A percentile compares a stretch with the other conserved stretches of the same genome.
phyloP scores from a whole-genome alignment of 2,329 filamentous ascomycete genomes.

The Dothistroma pini region DNA sequence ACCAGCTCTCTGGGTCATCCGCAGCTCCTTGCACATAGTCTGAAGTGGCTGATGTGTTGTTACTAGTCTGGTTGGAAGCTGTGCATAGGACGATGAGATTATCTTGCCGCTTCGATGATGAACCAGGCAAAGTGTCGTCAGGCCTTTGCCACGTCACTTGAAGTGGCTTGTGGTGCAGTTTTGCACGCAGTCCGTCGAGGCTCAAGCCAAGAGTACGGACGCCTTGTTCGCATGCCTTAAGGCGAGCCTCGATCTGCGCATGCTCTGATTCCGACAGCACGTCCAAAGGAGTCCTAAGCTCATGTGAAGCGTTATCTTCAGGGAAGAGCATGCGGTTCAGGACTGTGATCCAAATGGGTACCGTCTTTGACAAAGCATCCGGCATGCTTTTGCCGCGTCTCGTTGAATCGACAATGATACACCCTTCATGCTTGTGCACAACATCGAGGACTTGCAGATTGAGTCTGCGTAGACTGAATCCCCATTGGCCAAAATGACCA shows the following conservation, averaged over 20 bases:
- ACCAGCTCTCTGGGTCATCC: constrained; percentile 94
- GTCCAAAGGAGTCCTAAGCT: constrained; percentile 67
- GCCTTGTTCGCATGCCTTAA: constrained; percentile 55
- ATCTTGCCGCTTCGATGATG: constrained; percentile 44
- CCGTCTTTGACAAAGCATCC: constrained; percentile 87
- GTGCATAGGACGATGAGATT: constrained; percentile 81
- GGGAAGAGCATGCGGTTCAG: constrained; percentile 78
- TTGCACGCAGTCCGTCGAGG: constrained; percentile 50
- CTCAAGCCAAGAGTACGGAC: constrained; percentile 60
- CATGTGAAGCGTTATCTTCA: constrained; percentile 43
- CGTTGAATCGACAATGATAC: constrained; percentile 90
- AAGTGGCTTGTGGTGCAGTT: constrained; percentile 64
- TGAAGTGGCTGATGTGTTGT: constrained; percentile 61
- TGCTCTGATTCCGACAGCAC: constrained; percentile 72
- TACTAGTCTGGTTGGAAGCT: constrained; percentile 70
- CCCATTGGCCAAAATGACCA: constrained; percentile 87
- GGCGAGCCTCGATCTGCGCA: constrained; percentile 65
- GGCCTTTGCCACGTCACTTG: constrained; percentile 77
- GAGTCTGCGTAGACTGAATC: constrained; percentile 77
- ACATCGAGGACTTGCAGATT: constrained; percentile 77
- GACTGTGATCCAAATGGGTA: constrained; percentile 90
- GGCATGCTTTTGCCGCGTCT: constrained; percentile 92
- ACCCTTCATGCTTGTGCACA: constrained; percentile 62
- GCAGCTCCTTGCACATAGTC: constrained; percentile 92
- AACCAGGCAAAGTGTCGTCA: constrained; percentile 49